Base-by-base conservation (phyloP, 2,329 filamentous ascomycete genomes). In the Aureobasidium sp. region DNA sequence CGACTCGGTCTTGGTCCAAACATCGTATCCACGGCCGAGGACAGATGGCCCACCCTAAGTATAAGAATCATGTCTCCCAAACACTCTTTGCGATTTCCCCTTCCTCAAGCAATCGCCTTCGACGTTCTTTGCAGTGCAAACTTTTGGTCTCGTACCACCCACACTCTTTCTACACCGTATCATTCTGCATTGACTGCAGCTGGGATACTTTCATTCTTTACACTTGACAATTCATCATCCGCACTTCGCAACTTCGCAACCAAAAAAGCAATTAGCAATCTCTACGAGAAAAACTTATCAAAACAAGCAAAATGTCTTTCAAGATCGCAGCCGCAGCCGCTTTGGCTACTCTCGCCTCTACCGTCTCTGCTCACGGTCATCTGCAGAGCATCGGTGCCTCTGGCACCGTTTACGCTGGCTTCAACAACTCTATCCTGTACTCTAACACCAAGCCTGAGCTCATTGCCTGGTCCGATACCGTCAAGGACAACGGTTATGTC, bases 401-500 rank as follows among this genome's bases (percentile, higher is more conserved):
- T 64, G 80, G 80, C 55, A 70, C 70, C 4, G 78, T 74, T 67
- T 79, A 79, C 68, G 66, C 71, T 57, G 77, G 78, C 63, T 76
- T 76, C 75, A 66, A 72, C 69, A 60, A 60, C 46, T 73, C 72
- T 51, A 75, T 74, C 68, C 75, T 77, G 67, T 78, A 76, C 67
- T 67, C 68, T 42, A 66, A 62, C 63, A 62, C 69, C 12, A 66
- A 74, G 53, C 70, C 70, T n/a, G 67, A 70, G 63, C 69, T 73
- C 67, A 79, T 83, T 57, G 85, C 79, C 64, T 87, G 85, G 84
- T 76, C 76, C 17, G 79, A 78, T 50, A 70, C 75, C 6, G 78
- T 70, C 50, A 66, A 65, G 60, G 81, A 84, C 65, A 71, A 72
- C 46, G 72, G 71, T 42, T 73, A 67, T 62, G 67, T 74, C 50